Evolutionary conservation across 139 green algal genomes (phyloP).

Genomic region (Zygnema cylindricum): DNA sequence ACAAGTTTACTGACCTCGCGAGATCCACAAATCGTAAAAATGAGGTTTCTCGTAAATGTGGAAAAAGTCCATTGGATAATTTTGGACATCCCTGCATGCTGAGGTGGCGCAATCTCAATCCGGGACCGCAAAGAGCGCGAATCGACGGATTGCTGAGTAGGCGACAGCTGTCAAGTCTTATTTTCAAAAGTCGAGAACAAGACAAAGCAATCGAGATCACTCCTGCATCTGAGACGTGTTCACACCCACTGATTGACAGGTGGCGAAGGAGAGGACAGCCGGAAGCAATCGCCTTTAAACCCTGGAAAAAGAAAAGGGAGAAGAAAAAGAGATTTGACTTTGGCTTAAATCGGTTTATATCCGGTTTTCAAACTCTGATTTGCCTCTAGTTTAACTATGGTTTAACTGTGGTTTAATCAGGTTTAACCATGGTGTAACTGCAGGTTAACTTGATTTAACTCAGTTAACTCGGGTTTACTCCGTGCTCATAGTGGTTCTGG

Average conservation of each 20-base stretch:
- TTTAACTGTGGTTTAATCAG: no score
- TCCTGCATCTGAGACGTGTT: slow-evolving; percentile 44
- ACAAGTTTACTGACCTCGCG: slow-evolving; percentile 29
- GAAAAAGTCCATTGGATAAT: slow-evolving; percentile 46
- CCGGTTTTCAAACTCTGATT: no score
- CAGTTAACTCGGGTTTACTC: no score
- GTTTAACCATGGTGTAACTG: no score
- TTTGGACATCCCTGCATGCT: slow-evolving; percentile 58
- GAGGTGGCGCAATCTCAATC: slow-evolving; percentile 33
- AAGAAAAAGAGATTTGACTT: neutral
- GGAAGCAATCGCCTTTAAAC: slow-evolving; percentile 21
- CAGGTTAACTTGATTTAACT: no score
- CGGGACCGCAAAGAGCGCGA: slow-evolving; percentile 28
- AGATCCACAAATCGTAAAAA: slow-evolving; percentile 48
- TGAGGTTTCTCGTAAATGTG: neutral
- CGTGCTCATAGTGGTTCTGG: no score
- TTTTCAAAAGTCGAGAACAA: slow-evolving; percentile 50
- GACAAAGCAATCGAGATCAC: slow-evolving; percentile 40
- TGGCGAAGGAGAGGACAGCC: slow-evolving; percentile 9
- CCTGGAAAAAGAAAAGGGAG: neutral
- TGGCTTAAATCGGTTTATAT: no score
- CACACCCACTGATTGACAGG: slow-evolving; percentile 47
- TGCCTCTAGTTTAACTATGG: no score
- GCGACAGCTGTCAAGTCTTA: slow-evolving; percentile 45
- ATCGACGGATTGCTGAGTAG: slow-evolving; percentile 52